Percentiles rank a stretch among this genome's conserved stretches.
Evolutionary conservation across 2,329 filamentous ascomycete genomes (phyloP).

Genomic region (Hypoxylon sp.): DNA sequence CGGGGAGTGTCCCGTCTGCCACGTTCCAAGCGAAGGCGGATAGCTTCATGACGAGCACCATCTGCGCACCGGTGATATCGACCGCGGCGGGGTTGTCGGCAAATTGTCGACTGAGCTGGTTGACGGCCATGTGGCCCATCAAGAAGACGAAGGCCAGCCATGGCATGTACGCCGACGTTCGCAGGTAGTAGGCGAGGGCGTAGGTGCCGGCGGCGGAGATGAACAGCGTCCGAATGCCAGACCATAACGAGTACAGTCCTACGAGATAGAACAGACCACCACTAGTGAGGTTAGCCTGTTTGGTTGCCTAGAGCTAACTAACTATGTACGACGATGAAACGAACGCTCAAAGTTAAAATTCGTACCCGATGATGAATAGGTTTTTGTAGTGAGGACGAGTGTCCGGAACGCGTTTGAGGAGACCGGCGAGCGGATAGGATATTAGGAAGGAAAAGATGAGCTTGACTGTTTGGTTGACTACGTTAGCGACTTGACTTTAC

Average conservation of each 20-base stretch:
- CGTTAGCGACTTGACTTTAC: conserved; percentile 21
- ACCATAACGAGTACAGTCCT: conserved; percentile 92
- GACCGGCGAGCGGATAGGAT: conserved; percentile 88
- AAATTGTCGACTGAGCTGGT: conserved; percentile 83
- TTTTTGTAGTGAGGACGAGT: conserved; percentile 85
- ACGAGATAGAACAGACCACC: conserved; percentile 82
- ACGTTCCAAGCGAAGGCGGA: conserved; percentile 98
- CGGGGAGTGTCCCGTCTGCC: conserved; percentile 84
- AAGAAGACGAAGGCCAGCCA: conserved; percentile 94
- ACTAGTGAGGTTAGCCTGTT: conserved; percentile 37
- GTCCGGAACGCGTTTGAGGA: conserved; percentile 92
- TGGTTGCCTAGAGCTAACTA: too few relatives aligned
- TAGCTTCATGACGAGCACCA: conserved; percentile 98
- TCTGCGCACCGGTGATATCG: conserved; percentile 95
- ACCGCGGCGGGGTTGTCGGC: conserved; percentile 70
- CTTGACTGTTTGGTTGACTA: conserved; percentile 72
- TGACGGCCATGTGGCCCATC: conserved; percentile 95
- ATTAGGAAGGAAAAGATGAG: conserved; percentile 89
- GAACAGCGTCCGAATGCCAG: conserved; percentile 78
- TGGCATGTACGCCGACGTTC: conserved; percentile 89
- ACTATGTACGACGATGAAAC: too few relatives aligned
- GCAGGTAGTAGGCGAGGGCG: conserved; percentile 80
- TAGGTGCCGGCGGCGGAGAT: conserved; percentile 85
- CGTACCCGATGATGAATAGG: conserved; percentile 80
- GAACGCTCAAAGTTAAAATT: too few relatives aligned